Evolutionary conservation across 495 filamentous ascomycete genomes (phyloP), one percentile per base, ranked within the genome.

Genomic region (Xanthoparmelia taractica): DNA sequence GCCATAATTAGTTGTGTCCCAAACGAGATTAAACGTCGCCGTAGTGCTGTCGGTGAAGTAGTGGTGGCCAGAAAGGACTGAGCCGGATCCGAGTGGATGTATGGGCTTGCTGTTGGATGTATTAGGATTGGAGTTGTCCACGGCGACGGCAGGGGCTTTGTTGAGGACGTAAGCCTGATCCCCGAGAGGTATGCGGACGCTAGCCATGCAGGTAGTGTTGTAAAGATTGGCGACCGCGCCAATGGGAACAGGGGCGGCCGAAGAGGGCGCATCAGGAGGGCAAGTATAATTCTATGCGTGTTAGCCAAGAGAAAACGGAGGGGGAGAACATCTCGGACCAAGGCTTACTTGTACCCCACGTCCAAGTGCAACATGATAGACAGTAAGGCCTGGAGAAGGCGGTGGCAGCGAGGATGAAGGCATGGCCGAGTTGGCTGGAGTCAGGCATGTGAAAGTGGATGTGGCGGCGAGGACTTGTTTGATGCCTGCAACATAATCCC

Each of bases 221-320:
- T 87, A 97, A 65, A 98, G 90, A 31, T 80, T 85, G 55, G 94
- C 94, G 23, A 90, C 73, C 60, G 94, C 94, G 64, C 94, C 94
- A 47, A 80, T 72, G 23, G 84, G 73, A 7, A 71, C 71, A n/a
- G 93, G 93, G 1, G 64, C 61, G 0, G 74, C 71, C 0, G 84
- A 80, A 1, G 78, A 73, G 4, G 82, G 69, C 66, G 83, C 80
- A 59, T 76, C 75, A 38, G 79, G 71, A 41, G 82, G 78, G 79
- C 93, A 97, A 63, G 90, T 92, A 75, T 96, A 97, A 80, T 97
- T 96, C 78, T 97, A 83, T 36, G 17, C 11, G 20, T 11, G 58
- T 63, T 15, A 63, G 52, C 68, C 4, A 50, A 8, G 60, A 25
- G 10, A 13, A 40, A 13, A 20, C 48, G 4, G 33, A 12, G 20